Conservation (phyloP, 352 stramenopile species). For the Pythium brassicae region DNA sequence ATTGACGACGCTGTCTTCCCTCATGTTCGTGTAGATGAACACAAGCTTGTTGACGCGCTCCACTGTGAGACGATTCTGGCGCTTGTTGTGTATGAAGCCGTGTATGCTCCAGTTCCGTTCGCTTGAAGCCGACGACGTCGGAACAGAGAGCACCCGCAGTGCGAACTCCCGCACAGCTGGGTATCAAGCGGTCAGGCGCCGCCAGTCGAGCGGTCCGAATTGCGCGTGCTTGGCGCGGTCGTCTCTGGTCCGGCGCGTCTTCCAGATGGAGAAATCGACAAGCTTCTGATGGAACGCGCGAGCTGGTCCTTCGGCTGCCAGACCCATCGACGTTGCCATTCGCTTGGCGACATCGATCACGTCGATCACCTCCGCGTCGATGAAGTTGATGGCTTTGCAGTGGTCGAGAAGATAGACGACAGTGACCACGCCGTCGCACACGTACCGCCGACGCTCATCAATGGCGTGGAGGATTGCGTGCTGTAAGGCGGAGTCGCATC, state of each 20-base stretch:
- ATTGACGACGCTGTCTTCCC: constrained; percentile 5
- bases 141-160: constrained; percentile 8
- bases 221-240: background rate
- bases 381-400: background rate
- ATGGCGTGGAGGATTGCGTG: too few species aligned
- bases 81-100: constrained; percentile 14
- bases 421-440: too few species aligned
- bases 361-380: constrained; percentile 3
- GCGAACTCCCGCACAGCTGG: background rate
- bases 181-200: constrained; percentile 1
- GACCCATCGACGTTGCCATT: background rate
- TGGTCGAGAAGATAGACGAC: too few species aligned
- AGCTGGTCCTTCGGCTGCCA: too few species aligned
- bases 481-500: background rate
- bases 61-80: constrained; percentile 6
- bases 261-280: background rate
- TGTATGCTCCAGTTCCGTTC: constrained; percentile 16
- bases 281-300: constrained; percentile 2
- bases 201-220: constrained; percentile 13
- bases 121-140: constrained; percentile 14
- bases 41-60: constrained; percentile 12
- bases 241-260: constrained; percentile 1
- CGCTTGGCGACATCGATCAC: constrained; percentile 3
- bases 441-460: too few species aligned
- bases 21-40: constrained; percentile 19